These are phyloP conservation scores for Cladosporium sp. DNA, from an alignment of 2,329 filamentous ascomycete species.

Conservation along the genomic window DNA sequence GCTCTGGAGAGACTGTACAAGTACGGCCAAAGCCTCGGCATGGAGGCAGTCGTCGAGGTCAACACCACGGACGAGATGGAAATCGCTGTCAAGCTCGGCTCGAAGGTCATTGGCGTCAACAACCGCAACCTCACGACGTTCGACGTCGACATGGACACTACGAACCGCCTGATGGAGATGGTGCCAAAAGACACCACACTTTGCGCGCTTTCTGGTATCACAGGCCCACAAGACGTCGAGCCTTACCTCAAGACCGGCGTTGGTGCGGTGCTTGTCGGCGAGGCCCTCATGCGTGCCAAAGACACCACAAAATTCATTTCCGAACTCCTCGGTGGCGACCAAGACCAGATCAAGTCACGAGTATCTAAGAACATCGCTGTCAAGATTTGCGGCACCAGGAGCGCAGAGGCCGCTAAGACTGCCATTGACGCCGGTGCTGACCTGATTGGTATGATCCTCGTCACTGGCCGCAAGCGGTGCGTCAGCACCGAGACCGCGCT, in stretches of 20 bases:
- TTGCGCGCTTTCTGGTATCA: conserved; percentile 92
- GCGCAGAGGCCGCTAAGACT: conserved; percentile 70
- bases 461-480: conserved; percentile 73
- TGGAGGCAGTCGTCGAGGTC: conserved; percentile 97
- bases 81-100: conserved; percentile 76
- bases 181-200: conserved; percentile 83
- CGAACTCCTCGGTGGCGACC: conserved; percentile 65
- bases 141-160: conserved; percentile 87
- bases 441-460: conserved; percentile 88
- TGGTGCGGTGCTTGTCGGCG: conserved; percentile 88
- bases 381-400: conserved; percentile 93
- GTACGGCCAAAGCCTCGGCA: conserved; percentile 85
- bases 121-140: conserved; percentile 96
- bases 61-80: conserved; percentile 93
- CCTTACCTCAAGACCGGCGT: conserved; percentile 87
- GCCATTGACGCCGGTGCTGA: conserved; percentile 87
- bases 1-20: conserved; percentile 74
- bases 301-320: conserved; percentile 80
- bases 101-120: conserved; percentile 94
- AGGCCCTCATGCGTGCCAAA: conserved; percentile 89
- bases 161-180: conserved; percentile 69
- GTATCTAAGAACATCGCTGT: conserved; percentile 56
- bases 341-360: conserved; percentile 23
- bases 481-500: conserved; percentile 75
- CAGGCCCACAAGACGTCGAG: conserved; percentile 79